Conservation (phyloP, 2,329 filamentous ascomycete species). For the Neoascochyta sp. region DNA sequence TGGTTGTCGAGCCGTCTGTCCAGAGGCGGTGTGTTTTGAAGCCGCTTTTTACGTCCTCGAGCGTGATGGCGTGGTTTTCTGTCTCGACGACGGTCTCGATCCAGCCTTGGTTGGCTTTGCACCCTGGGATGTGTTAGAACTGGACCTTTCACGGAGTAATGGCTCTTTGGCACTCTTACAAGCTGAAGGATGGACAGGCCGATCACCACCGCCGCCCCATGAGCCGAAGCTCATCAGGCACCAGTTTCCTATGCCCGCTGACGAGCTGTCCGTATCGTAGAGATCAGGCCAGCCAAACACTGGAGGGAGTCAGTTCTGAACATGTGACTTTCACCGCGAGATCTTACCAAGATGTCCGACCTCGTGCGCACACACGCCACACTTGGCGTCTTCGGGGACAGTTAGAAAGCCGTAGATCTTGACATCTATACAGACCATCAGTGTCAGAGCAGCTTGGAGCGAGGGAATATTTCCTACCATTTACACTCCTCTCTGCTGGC, state of each 20-base stretch:
- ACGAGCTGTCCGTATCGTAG: constrained; percentile 21
- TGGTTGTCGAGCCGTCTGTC: constrained; percentile 15
- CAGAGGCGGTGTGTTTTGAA: constrained; percentile 18
- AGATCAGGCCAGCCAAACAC: constrained; percentile 28
- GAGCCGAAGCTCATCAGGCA: constrained; percentile 20
- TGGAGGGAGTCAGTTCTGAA: background rate
- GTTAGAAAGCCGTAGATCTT: constrained; percentile 23
- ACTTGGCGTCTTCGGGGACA: constrained; percentile 19
- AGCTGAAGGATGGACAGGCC: constrained; percentile 23
- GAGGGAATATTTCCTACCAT: too few species aligned
- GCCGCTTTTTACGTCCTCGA: constrained; percentile 17
- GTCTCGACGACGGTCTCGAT: constrained; percentile 13
- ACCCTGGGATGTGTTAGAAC: constrained; percentile 12
- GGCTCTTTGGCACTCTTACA: constrained; percentile 8
- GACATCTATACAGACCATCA: constrained; percentile 7
- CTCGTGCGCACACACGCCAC: constrained; percentile 23
- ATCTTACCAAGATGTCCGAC: constrained; percentile 20
- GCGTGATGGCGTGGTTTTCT: constrained; percentile 15
- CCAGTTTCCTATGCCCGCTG: constrained; percentile 21
- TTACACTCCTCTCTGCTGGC: constrained; percentile 3
- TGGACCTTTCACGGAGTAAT: background rate
- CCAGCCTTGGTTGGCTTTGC: constrained; percentile 22
- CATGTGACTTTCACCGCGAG: too few species aligned
- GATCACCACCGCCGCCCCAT: constrained; percentile 19
- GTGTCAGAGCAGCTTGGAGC: too few species aligned